Conservation (phyloP, 2,329 filamentous ascomycete genomes). For the Alternaria angustiovoidea region DNA sequence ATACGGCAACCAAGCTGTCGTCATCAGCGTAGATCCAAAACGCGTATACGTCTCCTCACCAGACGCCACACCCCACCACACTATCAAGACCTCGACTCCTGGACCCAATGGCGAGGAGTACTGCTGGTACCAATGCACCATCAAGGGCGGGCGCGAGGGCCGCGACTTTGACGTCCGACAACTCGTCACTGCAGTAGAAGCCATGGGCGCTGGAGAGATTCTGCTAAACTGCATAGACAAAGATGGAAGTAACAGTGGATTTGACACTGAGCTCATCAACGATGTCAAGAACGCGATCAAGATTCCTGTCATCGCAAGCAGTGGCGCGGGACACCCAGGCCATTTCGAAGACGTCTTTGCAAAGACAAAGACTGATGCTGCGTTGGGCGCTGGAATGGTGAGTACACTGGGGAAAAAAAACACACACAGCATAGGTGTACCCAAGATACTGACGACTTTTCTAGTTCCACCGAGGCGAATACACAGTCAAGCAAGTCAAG, state of each 20-base stretch:
- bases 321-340: conserved; percentile 83
- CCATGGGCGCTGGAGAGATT: conserved; percentile 94
- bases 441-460: conserved; percentile 16
- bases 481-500: conserved; percentile 94
- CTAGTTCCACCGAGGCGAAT: conserved; percentile 93
- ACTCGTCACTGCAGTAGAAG: conserved; percentile 86
- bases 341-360: conserved; percentile 94
- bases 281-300: conserved; percentile 86
- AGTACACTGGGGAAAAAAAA: conserved; percentile 35
- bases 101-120: conserved; percentile 79
- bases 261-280: conserved; percentile 88
- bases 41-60: conserved; percentile 81
- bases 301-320: conserved; percentile 95
- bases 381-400: conserved; percentile 91
- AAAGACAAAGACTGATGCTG: conserved; percentile 86
- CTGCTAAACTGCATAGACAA: conserved; percentile 97
- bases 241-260: conserved; percentile 92
- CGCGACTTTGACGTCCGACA: conserved; percentile 92
- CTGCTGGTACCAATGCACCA: conserved; percentile 98
- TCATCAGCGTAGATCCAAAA: conserved; percentile 93
- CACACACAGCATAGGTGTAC: no score
- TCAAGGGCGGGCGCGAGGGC: conserved; percentile 94
- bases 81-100: conserved; percentile 72
- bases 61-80: conserved; percentile 75
- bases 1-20: conserved; percentile 96